Conservation (phyloP, 148 eudicot genomes). For the Mesembryanthemum crystallinum region DNA sequence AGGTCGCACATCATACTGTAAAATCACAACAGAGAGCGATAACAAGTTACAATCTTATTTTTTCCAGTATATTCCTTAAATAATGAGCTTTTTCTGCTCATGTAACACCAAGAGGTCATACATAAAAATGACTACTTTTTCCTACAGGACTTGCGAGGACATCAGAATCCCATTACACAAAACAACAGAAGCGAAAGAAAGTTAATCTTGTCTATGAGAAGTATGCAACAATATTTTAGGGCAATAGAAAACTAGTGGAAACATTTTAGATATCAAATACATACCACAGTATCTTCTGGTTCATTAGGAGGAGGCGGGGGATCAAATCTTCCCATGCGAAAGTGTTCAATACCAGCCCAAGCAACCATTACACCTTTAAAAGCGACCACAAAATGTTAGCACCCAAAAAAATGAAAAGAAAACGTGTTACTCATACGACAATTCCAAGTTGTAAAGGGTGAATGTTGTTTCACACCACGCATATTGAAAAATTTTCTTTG, state of each 20-base stretch:
- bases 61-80: background rate
- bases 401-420: background rate
- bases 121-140: background rate
- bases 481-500: background rate
- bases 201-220: background rate
- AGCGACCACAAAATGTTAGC: conserved; percentile 8
- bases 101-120: background rate
- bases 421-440: background rate
- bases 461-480: background rate
- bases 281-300: conserved; percentile 75
- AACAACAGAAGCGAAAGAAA: background rate
- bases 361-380: conserved; percentile 93
- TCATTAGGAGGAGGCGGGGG: conserved; percentile 85
- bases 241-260: background rate
- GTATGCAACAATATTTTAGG: background rate
- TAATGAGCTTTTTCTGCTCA: background rate
- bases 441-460: background rate
- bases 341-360: conserved; percentile 96
- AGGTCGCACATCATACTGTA: conserved; percentile 80
- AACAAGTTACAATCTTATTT: background rate
- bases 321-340: conserved; percentile 85
- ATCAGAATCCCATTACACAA: background rate
- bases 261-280: conserved; percentile 7
- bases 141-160: background rate
- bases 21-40: background rate